Evolutionary conservation across 2,329 filamentous ascomycete species (phyloP).

Genomic region (Fonsecaea monophora): DNA sequence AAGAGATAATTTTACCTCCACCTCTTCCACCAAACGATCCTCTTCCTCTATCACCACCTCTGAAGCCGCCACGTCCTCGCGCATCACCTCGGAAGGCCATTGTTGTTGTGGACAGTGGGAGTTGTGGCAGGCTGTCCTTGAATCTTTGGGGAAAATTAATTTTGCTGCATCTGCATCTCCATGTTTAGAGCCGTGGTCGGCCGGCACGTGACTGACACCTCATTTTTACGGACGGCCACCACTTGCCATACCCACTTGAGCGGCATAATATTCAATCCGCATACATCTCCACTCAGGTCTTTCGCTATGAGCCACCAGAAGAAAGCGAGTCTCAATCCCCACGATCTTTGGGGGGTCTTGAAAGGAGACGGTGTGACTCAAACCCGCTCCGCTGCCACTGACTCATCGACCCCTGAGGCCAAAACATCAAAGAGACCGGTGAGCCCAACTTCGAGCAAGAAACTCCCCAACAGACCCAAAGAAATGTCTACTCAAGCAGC

Average conservation of each 20-base stretch:
- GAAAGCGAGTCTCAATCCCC: slow-evolving; percentile 39
- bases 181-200: slow-evolving; percentile 27
- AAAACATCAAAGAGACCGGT: slow-evolving; percentile 38
- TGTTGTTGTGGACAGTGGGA: slow-evolving; percentile 40
- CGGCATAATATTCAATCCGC: slow-evolving; percentile 26
- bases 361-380: slow-evolving; percentile 35
- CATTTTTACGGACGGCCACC: slow-evolving; percentile 7
- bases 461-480: slow-evolving; percentile 38
- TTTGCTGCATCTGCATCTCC: slow-evolving; percentile 23
- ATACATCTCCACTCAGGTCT: slow-evolving; percentile 24
- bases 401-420: slow-evolving; percentile 40
- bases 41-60: slow-evolving; percentile 61
- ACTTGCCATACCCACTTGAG: slow-evolving; percentile 20
- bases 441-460: slow-evolving; percentile 46
- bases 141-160: slow-evolving; percentile 28
- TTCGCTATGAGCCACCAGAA: slow-evolving; percentile 39
- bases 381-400: slow-evolving; percentile 31
- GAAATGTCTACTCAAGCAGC: slow-evolving; percentile 42
- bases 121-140: slow-evolving; percentile 20
- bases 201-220: slow-evolving; percentile 31
- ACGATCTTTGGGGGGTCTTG: slow-evolving; percentile 40
- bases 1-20: slow-evolving; percentile 49
- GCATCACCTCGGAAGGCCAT: slow-evolving; percentile 71
- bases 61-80: slow-evolving; percentile 58
- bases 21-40: slow-evolving; percentile 50